A percentile compares a stretch with the other conserved stretches of the same genome.
These are phyloP conservation scores for Cryptosporidium sp. DNA, from an alignment of 169 alveolate genomes.

Conservation along the genomic window DNA sequence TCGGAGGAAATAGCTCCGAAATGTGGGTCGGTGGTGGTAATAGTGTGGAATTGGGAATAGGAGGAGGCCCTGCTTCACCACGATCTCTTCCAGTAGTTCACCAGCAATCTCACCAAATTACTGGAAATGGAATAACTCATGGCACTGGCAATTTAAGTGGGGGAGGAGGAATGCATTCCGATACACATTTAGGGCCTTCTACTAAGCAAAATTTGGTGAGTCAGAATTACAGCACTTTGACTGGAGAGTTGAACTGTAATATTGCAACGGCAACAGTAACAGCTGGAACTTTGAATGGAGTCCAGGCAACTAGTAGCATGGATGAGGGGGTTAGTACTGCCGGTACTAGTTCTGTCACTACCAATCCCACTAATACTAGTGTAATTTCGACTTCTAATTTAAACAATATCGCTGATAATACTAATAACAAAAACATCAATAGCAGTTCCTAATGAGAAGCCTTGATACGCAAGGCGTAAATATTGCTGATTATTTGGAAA, in stretches of 20 bases:
- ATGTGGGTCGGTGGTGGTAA: neutral
- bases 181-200: neutral
- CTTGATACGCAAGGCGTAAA: neutral
- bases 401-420: neutral
- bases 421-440: neutral
- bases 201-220: neutral
- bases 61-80: neutral
- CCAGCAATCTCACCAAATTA: neutral
- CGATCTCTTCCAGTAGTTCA: neutral
- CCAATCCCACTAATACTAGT: neutral
- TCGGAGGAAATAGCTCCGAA: neutral
- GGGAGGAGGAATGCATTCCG: neutral
- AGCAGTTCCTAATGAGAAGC: neutral
- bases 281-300: neutral
- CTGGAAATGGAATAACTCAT: neutral
- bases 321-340: neutral
- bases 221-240: neutral
- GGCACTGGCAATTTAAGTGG: neutral
- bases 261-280: neutral
- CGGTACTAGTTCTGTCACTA: neutral
- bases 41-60: neutral
- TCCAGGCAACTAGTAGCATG: neutral
- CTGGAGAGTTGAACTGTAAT: neutral
- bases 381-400: neutral
- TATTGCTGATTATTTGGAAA: neutral